phyloP scores from a whole-genome alignment of 306 rosid species.

The Pterocarpus santalinus region DNA sequence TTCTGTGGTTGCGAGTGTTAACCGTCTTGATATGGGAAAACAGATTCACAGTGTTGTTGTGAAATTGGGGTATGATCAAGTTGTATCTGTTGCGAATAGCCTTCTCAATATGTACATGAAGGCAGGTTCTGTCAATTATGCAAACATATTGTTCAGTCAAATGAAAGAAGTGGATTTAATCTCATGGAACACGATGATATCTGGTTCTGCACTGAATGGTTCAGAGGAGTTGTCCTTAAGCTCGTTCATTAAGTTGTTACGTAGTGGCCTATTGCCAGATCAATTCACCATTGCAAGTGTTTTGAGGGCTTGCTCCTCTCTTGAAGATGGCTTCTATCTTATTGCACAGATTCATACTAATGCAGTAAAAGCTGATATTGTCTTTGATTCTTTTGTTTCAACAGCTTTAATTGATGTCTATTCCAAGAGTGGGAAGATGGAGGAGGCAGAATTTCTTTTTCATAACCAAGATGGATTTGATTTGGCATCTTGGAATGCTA shows the following conservation, averaged over 20 bases:
- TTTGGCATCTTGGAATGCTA: slow-evolving; percentile 85
- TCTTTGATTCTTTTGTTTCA: slow-evolving; percentile 69
- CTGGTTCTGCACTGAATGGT: slow-evolving; percentile 64
- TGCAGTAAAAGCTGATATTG: slow-evolving; percentile 60
- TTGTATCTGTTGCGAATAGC: slow-evolving; percentile 68
- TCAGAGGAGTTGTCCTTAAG: slow-evolving; percentile 62
- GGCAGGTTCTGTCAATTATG: slow-evolving; percentile 58
- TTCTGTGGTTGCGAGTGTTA: slow-evolving; percentile 57
- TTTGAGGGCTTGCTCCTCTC: slow-evolving; percentile 74
- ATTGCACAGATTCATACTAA: slow-evolving; percentile 69
- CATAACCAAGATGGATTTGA: slow-evolving; percentile 62
- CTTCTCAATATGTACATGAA: slow-evolving; percentile 78
- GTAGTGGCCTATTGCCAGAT: slow-evolving; percentile 65
- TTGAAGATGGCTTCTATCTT: slow-evolving; percentile 58
- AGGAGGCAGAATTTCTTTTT: slow-evolving; percentile 71
- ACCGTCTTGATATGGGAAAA: slow-evolving; percentile 60
- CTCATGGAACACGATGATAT: slow-evolving; percentile 86
- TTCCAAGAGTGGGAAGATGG: slow-evolving; percentile 71
- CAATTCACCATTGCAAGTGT: slow-evolving; percentile 77
- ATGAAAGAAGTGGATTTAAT: slow-evolving; percentile 73
- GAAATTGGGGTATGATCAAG: slow-evolving; percentile 57
- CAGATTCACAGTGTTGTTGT: slow-evolving; percentile 69
- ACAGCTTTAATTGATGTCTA: slow-evolving; percentile 81
- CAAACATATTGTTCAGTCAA: slow-evolving; percentile 57
- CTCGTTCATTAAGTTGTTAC: slow-evolving; percentile 60